Conservation (phyloP, 257 asterid genomes). For the Mentha longifolia region DNA sequence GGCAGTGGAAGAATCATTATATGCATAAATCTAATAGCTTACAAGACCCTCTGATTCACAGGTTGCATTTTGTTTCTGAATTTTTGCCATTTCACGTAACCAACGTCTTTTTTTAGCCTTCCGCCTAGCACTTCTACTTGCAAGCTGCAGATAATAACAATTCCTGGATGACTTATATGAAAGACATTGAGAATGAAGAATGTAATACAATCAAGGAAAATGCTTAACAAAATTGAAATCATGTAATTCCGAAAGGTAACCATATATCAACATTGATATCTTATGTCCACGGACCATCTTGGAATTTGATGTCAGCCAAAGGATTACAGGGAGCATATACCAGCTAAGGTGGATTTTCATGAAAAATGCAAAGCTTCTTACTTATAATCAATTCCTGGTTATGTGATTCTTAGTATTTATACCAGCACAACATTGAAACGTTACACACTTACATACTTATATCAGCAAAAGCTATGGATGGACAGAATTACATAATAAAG, state of each 20-base stretch:
- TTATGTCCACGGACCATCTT: not conserved
- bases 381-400: constrained; percentile 7
- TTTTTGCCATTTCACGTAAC: constrained; percentile 81
- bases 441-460: not conserved
- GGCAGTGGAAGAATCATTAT: constrained; percentile 15
- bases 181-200: constrained; percentile 22
- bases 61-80: constrained; percentile 57
- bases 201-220: not conserved
- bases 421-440: constrained; percentile 7
- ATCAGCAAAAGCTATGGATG: constrained; percentile 9
- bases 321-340: not conserved
- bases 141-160: constrained; percentile 47
- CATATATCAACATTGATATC: constrained; percentile 18
- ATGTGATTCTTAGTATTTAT: constrained; percentile 16
- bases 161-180: constrained; percentile 22
- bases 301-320: constrained; percentile 4
- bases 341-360: constrained; percentile 1
- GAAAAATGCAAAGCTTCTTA: constrained; percentile 10
- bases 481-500: constrained; percentile 7
- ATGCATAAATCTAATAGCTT: constrained; percentile 41
- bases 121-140: constrained; percentile 89
- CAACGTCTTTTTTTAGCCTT: constrained; percentile 62
- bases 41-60: constrained; percentile 74
- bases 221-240: not conserved
- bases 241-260: not conserved